Conservation (phyloP, 352 stramenopile genomes). For the Pythium phragmiticola region DNA sequence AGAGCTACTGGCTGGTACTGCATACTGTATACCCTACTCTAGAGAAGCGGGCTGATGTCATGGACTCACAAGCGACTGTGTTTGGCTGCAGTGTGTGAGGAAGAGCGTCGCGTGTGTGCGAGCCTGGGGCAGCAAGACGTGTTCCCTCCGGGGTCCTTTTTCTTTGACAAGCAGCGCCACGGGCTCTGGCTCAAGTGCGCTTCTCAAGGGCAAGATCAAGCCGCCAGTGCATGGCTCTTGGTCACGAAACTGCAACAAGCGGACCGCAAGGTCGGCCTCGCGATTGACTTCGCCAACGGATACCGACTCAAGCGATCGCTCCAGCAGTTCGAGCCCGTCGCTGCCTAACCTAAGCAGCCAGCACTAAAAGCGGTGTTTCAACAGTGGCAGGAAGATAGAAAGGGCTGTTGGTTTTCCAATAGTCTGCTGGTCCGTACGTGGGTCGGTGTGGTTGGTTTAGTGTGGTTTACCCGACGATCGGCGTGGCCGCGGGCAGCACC, state of each 20-base stretch:
- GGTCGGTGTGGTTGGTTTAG: too few species aligned
- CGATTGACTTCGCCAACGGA: constrained; percentile 81
- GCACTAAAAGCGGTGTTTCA: too few species aligned
- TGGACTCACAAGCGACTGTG: too few species aligned
- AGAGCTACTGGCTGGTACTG: constrained; percentile 29
- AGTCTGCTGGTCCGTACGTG: too few species aligned
- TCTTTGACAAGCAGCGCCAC: constrained; percentile 75
- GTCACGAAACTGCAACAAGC: constrained; percentile 69
- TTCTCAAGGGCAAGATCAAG: not conserved
- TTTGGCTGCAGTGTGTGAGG: constrained; percentile 7
- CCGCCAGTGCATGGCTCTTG: constrained; percentile 46
- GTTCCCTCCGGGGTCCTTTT: constrained; percentile 42
- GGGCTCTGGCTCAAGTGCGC: constrained; percentile 70
- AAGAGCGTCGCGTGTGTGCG: constrained; percentile 20
- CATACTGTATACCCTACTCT: too few species aligned
- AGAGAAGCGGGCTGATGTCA: too few species aligned
- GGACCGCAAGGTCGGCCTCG: constrained; percentile 56
- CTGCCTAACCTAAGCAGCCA: too few species aligned
- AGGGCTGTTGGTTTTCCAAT: too few species aligned
- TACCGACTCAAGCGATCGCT: constrained; percentile 69
- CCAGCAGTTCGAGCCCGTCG: constrained; percentile 38
- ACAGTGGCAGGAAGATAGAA: too few species aligned
- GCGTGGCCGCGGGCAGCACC: constrained; percentile 11
- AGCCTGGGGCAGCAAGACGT: constrained; percentile 1
- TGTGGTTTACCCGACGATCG: constrained; percentile 9